Percentiles rank a stretch among this genome's conserved stretches.
Conservation (phyloP, 805 yeast species). For the Saccharomycopsis sp. region DNA sequence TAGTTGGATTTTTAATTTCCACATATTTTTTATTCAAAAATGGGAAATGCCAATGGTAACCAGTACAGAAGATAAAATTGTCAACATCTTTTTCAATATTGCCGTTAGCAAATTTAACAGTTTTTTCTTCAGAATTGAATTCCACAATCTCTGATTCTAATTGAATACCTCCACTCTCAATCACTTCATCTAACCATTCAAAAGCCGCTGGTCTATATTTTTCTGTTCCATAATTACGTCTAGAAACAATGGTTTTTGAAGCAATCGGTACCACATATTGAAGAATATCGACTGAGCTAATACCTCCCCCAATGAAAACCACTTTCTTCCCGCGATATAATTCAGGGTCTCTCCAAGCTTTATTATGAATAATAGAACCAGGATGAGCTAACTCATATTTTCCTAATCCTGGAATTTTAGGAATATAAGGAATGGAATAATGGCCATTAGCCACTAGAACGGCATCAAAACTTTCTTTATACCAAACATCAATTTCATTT, state of each 20-base stretch:
- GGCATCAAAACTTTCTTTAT: slow-evolving; percentile 41
- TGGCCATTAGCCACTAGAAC: slow-evolving; percentile 52
- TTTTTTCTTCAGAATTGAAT: slow-evolving; percentile 16
- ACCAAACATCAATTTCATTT: slow-evolving; percentile 29
- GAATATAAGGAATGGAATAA: slow-evolving; percentile 44
- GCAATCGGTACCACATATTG: slow-evolving; percentile 26
- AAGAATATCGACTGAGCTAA: slow-evolving; percentile 34
- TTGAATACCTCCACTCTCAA: slow-evolving; percentile 16
- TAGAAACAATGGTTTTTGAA: slow-evolving; percentile 14
- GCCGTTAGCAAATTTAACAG: slow-evolving; percentile 18
- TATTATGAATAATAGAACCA: slow-evolving; percentile 23
- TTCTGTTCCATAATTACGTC: slow-evolving; percentile 7
- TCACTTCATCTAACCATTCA: slow-evolving; percentile 20
- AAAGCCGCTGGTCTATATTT: slow-evolving; percentile 7
- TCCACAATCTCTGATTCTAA: slow-evolving; percentile 11
- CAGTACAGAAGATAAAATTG: slow-evolving; percentile 32
- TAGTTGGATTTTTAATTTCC: background rate
- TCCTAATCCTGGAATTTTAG: slow-evolving; percentile 38
- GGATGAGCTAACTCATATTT: slow-evolving; percentile 32
- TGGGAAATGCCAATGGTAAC: slow-evolving; percentile 34
- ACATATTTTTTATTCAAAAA: slow-evolving; percentile 21
- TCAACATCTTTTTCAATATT: slow-evolving; percentile 27
- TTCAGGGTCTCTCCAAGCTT: slow-evolving; percentile 29
- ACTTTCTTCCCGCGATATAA: slow-evolving; percentile 31
- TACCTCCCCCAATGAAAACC: slow-evolving; percentile 33